Percentiles rank a stretch among this genome's conserved stretches.
phyloP scores from a whole-genome alignment of 2,329 filamentous ascomycete species.

The Claviceps sorghi region DNA sequence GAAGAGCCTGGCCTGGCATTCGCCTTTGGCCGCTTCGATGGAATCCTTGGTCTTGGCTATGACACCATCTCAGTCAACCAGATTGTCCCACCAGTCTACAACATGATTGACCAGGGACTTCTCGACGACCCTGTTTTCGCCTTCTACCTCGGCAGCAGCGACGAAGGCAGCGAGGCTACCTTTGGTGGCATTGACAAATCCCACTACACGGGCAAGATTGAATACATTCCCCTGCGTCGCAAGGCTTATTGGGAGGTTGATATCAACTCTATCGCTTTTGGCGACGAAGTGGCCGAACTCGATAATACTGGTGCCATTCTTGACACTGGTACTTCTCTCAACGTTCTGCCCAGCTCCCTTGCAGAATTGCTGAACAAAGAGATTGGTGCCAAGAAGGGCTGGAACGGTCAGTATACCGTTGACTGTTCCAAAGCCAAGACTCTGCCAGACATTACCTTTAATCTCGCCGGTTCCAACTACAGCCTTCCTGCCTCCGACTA shows the following conservation, averaged over 20 bases:
- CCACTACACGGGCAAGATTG: slow-evolving; percentile 73
- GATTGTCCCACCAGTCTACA: slow-evolving; percentile 92
- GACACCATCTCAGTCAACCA: slow-evolving; percentile 95
- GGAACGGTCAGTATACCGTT: slow-evolving; percentile 89
- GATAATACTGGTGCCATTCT: slow-evolving; percentile 93
- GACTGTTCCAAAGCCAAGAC: slow-evolving; percentile 73
- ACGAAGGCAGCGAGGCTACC: slow-evolving; percentile 67
- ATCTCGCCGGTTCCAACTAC: slow-evolving; percentile 82
- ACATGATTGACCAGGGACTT: slow-evolving; percentile 78
- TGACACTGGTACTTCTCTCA: slow-evolving; percentile 95
- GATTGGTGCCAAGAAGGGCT: slow-evolving; percentile 96
- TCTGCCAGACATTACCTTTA: slow-evolving; percentile 87
- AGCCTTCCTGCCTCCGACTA: slow-evolving; percentile 81
- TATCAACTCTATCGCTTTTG: slow-evolving; percentile 80
- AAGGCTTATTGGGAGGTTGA: slow-evolving; percentile 99
- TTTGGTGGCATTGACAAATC: slow-evolving; percentile 80
- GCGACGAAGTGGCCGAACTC: slow-evolving; percentile 71
- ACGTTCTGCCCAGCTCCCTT: slow-evolving; percentile 78
- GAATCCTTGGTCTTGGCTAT: slow-evolving; percentile 87
- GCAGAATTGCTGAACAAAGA: slow-evolving; percentile 95
- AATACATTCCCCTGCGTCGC: slow-evolving; percentile 84
- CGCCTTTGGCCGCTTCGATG: slow-evolving; percentile 93
- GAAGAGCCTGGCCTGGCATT: slow-evolving; percentile 93
- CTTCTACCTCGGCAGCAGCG: slow-evolving; percentile 75
- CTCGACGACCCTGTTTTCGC: slow-evolving; percentile 88